Conservation (phyloP, 1,139 yeast genomes). For the Taphrina wiesneri region DNA sequence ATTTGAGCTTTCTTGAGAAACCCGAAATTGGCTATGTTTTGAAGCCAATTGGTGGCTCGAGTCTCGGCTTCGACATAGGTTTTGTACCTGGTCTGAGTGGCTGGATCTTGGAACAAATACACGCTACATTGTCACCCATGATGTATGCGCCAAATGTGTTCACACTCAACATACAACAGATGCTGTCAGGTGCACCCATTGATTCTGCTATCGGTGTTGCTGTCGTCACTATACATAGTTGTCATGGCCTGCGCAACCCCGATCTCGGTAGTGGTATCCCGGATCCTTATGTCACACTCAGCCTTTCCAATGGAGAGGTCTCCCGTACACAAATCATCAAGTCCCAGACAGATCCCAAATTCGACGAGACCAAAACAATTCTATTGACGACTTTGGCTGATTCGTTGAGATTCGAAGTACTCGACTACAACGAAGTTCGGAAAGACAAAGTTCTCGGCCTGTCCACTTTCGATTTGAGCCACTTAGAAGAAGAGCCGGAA, state of each 20-base stretch:
- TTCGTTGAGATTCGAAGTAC: constrained; percentile 67
- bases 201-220: constrained; percentile 86
- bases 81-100: constrained; percentile 82
- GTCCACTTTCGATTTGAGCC: constrained; percentile 71
- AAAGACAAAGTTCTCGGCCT: constrained; percentile 81
- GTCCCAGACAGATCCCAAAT: constrained; percentile 69
- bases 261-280: constrained; percentile 71
- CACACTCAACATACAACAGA: constrained; percentile 87
- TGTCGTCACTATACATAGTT: constrained; percentile 65
- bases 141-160: constrained; percentile 84
- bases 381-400: constrained; percentile 76
- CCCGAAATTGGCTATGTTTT: constrained; percentile 84
- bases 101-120: constrained; percentile 78
- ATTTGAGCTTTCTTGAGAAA: constrained; percentile 76
- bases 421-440: constrained; percentile 74
- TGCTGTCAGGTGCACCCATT: constrained; percentile 77
- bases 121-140: constrained; percentile 84
- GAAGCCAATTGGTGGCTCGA: constrained; percentile 70
- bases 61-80: constrained; percentile 84
- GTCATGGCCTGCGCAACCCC: constrained; percentile 67
- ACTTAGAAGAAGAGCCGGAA: constrained; percentile 53
- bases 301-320: constrained; percentile 49
- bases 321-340: constrained; percentile 68
- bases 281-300: constrained; percentile 81
- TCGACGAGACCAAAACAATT: constrained; percentile 77